Evolutionary conservation across 2,329 filamentous ascomycete species (phyloP).

Genomic region (Aspergillaceae sp.): DNA sequence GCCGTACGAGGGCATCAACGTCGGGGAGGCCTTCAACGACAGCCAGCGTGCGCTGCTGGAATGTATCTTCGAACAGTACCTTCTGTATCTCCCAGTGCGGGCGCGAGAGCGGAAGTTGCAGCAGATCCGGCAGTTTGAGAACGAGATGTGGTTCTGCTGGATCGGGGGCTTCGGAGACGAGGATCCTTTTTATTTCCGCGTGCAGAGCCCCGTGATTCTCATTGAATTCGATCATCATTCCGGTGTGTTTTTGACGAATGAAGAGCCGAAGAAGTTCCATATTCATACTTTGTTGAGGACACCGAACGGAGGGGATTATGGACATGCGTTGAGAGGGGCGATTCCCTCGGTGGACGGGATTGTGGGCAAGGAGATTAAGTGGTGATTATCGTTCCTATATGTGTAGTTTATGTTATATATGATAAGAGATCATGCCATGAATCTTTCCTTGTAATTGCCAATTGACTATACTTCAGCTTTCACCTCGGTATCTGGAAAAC

Average conservation of each 20-base stretch:
- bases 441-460: too few relatives aligned
- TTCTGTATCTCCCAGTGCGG: conserved; percentile 56
- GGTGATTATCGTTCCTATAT: conserved; percentile 10
- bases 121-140: conserved; percentile 47
- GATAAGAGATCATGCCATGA: too few relatives aligned
- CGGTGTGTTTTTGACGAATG: conserved; percentile 66
- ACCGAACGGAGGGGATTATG: conserved; percentile 71
- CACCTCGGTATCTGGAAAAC: too few relatives aligned
- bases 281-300: conserved; percentile 65
- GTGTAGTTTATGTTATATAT: too few relatives aligned
- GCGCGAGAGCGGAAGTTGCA: conserved; percentile 49
- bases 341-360: conserved; percentile 28
- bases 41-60: conserved; percentile 49
- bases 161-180: conserved; percentile 60
- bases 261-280: conserved; percentile 67
- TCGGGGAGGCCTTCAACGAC: conserved; percentile 37
- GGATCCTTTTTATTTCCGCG: conserved; percentile 68
- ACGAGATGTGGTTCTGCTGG: conserved; percentile 71
- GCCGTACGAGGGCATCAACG: conserved; percentile 58
- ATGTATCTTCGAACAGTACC: conserved; percentile 54
- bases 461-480: too few relatives aligned
- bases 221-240: conserved; percentile 75
- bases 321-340: conserved; percentile 42
- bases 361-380: conserved; percentile 30
- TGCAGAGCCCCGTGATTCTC: conserved; percentile 67